A percentile compares a stretch with the other conserved stretches of the same genome.
Evolutionary conservation across 1,284 basidiomycete genomes (phyloP).

Genomic region (Austroboletus novae-zelandiae): DNA sequence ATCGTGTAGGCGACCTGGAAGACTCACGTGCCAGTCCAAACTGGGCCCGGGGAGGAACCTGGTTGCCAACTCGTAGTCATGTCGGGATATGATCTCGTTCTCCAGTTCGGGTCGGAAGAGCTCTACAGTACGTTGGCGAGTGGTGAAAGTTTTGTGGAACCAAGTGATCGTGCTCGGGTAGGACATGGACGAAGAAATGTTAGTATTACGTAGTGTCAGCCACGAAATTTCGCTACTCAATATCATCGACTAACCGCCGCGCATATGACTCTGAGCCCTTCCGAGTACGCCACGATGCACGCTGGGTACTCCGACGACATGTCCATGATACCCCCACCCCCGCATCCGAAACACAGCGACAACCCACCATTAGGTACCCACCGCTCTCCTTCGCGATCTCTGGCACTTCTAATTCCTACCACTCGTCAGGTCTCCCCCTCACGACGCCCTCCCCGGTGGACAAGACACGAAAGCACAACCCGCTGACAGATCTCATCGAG

Average conservation of each 20-base stretch:
- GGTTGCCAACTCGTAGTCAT: slow-evolving; percentile 54
- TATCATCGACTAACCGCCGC: background rate
- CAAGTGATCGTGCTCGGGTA: slow-evolving; percentile 32
- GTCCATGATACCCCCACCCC: slow-evolving; percentile 20
- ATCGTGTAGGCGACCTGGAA: background rate
- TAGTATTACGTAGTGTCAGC: background rate
- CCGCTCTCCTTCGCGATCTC: slow-evolving; percentile 8
- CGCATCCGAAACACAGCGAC: slow-evolving; percentile 35
- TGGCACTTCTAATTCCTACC: slow-evolving; percentile 8
- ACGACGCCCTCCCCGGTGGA: slow-evolving; percentile 29
- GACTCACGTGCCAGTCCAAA: slow-evolving; percentile 42
- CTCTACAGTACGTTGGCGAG: slow-evolving; percentile 33
- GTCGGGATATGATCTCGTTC: slow-evolving; percentile 47
- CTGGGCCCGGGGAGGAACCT: slow-evolving; percentile 49
- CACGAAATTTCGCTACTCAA: background rate
- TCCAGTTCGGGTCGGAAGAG: slow-evolving; percentile 62
- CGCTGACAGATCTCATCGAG: slow-evolving; percentile 89
- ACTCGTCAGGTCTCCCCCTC: slow-evolving; percentile 26
- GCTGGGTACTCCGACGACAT: slow-evolving; percentile 6
- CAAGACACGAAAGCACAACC: slow-evolving; percentile 70
- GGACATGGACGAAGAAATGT: slow-evolving; percentile 15
- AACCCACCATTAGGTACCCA: slow-evolving; percentile 25
- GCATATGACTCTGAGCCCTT: background rate
- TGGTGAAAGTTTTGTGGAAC: slow-evolving; percentile 41
- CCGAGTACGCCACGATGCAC: slow-evolving; percentile 2